Base-by-base conservation (phyloP, 148 eudicot genomes). In the Nyssa sinensis region DNA sequence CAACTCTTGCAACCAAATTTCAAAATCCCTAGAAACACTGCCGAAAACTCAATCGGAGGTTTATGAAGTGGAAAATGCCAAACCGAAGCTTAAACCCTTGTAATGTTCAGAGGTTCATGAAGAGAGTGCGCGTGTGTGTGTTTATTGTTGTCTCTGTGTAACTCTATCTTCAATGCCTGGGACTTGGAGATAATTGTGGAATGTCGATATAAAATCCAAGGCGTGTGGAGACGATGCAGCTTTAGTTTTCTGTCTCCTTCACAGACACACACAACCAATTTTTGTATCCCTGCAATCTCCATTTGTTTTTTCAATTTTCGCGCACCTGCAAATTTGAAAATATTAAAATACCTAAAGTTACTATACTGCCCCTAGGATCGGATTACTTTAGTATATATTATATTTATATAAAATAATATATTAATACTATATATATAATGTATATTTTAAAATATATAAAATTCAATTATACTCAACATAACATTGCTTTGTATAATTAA, bases 181-280 rank as follows among this genome's bases (percentile, higher is more conserved):
- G 62, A 75, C 3, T 30, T 1, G 16, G 57, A 59, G 32, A 16
- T 27, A 47, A 55, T 19, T 55, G 44, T 4, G 9, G 44, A 3
- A 28, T 28, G 64, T 9, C 60, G 32, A 75, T 5, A 29, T 33
- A 62, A 79, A 69, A 49, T 25, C 29, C 51, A 64, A 74, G 28
- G 59, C 66, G 30, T 69, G 57, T 51, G 41, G 67, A 67, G 73
- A 72, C 5, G 69, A 69, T 58, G 69, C 69, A 69, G 62, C 77
- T 73, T 78, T 78, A 62, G 47, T 31, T 61, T 29, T 62, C 11
- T 28, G 8, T 33, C 30, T 49, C 31, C 30, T 59, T 77, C 64
- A 21, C 9, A 1, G 32, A 11, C 71, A 12, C 58, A 49, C 16
- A 67, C 23, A 39, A 44, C n/a, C 33, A 59, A 10, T 10, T 23